Conservation (phyloP, 2,329 filamentous ascomycete species). For the Graphilbum sp. region DNA sequence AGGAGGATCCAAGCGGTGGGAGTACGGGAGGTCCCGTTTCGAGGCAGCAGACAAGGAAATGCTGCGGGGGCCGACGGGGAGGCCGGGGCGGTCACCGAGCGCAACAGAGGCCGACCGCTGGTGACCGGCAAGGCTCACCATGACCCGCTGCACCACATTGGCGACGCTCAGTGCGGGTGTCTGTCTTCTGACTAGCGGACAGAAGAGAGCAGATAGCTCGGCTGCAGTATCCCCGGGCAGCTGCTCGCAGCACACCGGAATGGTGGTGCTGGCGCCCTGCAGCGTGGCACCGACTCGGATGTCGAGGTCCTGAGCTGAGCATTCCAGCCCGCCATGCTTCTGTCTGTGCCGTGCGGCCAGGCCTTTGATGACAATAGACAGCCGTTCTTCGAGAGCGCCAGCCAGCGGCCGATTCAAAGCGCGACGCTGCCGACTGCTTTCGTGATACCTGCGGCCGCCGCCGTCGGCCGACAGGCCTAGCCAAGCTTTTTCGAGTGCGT, state of each 20-base stretch:
- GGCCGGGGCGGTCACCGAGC: not conserved
- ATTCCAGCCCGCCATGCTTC: constrained; percentile 24
- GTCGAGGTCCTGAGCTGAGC: constrained; percentile 14
- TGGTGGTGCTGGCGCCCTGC: constrained; percentile 7
- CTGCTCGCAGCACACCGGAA: constrained; percentile 30
- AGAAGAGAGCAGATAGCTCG: constrained; percentile 32
- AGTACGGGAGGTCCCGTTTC: not conserved
- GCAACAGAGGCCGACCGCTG: not conserved
- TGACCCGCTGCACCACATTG: constrained; percentile 27
- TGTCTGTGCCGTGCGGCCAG: constrained; percentile 29
- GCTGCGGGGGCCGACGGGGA: not conserved
- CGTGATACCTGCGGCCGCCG: constrained; percentile 30
- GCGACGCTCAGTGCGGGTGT: constrained; percentile 25
- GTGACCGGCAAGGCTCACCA: constrained; percentile 11
- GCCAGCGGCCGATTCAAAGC: constrained; percentile 18
- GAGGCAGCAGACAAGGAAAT: not conserved
- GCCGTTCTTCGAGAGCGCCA: constrained; percentile 19
- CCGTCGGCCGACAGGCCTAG: constrained; percentile 33
- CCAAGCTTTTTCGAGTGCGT: constrained; percentile 67
- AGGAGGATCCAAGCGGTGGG: not conserved
- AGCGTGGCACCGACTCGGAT: not conserved
- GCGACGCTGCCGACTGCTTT: constrained; percentile 17
- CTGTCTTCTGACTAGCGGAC: constrained; percentile 26
- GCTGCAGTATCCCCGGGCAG: constrained; percentile 28
- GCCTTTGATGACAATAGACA: constrained; percentile 23